These are phyloP conservation scores for Herpetomonas samuelpessoai DNA, from an alignment of 208 protist species.

Conservation along the genomic window DNA sequence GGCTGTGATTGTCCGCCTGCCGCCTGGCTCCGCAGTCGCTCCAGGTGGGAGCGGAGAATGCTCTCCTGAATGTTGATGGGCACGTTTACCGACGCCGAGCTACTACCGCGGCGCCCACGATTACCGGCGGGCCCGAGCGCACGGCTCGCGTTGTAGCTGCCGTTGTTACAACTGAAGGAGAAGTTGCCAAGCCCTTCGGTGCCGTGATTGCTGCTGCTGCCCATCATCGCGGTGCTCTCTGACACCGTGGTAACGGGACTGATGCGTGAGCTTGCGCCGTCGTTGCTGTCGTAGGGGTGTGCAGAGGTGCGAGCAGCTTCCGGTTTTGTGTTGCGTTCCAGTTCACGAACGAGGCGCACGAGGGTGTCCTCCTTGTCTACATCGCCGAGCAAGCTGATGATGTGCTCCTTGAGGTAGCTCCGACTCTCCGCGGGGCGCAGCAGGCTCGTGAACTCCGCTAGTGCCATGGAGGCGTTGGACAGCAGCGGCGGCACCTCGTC, in stretches of 20 bases:
- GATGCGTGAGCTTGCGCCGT: background rate
- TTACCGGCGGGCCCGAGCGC: slow-evolving; percentile 2
- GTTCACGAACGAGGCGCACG: slow-evolving; percentile 28
- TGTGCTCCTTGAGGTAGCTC: slow-evolving; percentile 46
- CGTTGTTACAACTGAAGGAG: too few species aligned
- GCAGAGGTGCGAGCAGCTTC: too few species aligned
- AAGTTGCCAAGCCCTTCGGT: background rate
- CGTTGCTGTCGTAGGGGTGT: slow-evolving; percentile 4
- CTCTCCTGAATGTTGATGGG: background rate
- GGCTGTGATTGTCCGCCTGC: too few species aligned
- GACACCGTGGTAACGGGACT: slow-evolving; percentile 3
- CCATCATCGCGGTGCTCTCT: slow-evolving; percentile 6
- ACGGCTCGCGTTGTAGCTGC: too few species aligned
- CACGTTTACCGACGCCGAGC: background rate
- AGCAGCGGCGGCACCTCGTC: slow-evolving; percentile 18
- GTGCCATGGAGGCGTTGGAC: slow-evolving; percentile 44
- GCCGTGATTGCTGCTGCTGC: background rate
- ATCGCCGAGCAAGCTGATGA: slow-evolving; percentile 47
- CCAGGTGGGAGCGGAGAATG: background rate
- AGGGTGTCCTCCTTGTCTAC: slow-evolving; percentile 56
- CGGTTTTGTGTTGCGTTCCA: slow-evolving; percentile 49
- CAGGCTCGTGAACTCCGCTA: slow-evolving; percentile 62
- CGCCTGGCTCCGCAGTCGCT: too few species aligned
- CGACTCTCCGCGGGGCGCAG: slow-evolving; percentile 27
- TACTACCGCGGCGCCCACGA: slow-evolving; percentile 9